Evolutionary conservation across 148 eudicot species (phyloP).

Genomic region (Rhododendron ovatum): DNA sequence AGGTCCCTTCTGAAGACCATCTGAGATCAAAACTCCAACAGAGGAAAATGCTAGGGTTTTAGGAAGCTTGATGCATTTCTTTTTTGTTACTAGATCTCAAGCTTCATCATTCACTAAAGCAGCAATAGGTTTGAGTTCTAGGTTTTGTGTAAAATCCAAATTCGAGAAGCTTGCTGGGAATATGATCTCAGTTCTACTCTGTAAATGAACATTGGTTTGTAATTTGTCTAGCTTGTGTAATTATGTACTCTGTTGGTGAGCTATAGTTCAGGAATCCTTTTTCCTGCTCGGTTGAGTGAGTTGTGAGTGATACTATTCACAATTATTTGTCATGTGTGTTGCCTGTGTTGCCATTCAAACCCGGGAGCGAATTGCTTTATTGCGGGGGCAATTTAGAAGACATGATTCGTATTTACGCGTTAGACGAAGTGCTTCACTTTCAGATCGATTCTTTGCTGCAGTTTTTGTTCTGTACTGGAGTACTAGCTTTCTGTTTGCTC

Average conservation of each 20-base stretch:
- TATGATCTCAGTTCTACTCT: background rate
- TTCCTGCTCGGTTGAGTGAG: background rate
- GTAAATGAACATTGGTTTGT: background rate
- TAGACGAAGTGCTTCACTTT: background rate
- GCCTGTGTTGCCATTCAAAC: background rate
- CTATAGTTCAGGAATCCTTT: background rate
- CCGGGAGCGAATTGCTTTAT: background rate
- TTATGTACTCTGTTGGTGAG: background rate
- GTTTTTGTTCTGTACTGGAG: background rate
- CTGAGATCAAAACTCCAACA: conserved; percentile 30
- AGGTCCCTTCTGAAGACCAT: conserved; percentile 38
- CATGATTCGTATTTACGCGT: background rate
- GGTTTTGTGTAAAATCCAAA: background rate
- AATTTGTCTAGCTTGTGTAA: background rate
- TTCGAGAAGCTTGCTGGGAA: background rate
- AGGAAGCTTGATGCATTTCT: conserved; percentile 1
- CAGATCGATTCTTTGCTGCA: background rate
- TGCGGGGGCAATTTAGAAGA: background rate
- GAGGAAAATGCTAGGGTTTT: conserved; percentile 35
- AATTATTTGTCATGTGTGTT: background rate
- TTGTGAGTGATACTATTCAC: background rate
- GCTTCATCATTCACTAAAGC: background rate
- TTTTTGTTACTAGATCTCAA: background rate
- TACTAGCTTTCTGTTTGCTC: background rate
- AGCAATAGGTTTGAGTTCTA: background rate